Evolutionary conservation across 352 stramenopile species (phyloP).

Genomic region (Globisporangium nodosum): DNA sequence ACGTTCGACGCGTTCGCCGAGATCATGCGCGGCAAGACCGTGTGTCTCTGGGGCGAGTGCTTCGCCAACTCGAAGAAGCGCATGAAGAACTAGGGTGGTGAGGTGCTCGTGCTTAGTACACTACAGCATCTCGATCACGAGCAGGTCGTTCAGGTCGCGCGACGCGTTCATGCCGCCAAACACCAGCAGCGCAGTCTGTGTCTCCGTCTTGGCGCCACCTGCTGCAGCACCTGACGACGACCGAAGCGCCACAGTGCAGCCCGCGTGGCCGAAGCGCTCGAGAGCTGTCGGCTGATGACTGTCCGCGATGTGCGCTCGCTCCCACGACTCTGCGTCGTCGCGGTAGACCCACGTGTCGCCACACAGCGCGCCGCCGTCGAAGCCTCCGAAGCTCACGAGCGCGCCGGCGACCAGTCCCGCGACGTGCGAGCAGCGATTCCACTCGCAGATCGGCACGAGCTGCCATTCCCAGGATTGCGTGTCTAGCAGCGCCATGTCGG

Average conservation of each 20-base stretch:
- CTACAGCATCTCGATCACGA: conserved; percentile 15
- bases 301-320: conserved; percentile 5
- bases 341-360: conserved; percentile 40
- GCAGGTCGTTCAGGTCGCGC: conserved; percentile 34
- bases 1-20: conserved; percentile 74
- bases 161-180: conserved; percentile 58
- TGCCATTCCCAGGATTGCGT: conserved; percentile 37
- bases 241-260: conserved; percentile 2
- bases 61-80: conserved; percentile 80
- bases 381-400: conserved; percentile 50
- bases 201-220: conserved; percentile 1
- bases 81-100: conserved; percentile 63
- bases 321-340: conserved; percentile 43
- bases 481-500: conserved; percentile 48
- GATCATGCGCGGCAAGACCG: conserved; percentile 72
- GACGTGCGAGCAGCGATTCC: conserved; percentile 45
- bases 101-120: not conserved
- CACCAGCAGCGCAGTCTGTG: conserved; percentile 22
- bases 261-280: conserved; percentile 40
- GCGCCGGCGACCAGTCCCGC: conserved; percentile 20
- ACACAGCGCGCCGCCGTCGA: conserved; percentile 38
- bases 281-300: not conserved
- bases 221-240: not conserved
- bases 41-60: conserved; percentile 85
- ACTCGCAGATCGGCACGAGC: conserved; percentile 45